Evolutionary conservation across 1,139 yeast species (phyloP).

Genomic region (Yamadazyma epiphylla): DNA sequence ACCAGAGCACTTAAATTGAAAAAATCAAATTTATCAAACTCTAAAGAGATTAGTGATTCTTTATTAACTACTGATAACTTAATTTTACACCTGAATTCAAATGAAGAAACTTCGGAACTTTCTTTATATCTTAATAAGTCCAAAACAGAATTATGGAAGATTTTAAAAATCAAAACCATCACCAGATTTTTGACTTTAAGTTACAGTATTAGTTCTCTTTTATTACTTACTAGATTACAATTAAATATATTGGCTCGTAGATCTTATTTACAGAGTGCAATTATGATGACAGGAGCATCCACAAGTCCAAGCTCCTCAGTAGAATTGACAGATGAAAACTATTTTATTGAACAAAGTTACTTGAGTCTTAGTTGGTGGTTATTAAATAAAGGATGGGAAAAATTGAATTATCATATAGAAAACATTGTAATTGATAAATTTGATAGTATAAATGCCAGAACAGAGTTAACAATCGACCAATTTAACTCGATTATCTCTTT

Average conservation of each 20-base stretch:
- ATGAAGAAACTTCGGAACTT: conserved; percentile 20
- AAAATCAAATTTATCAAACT: conserved; percentile 23
- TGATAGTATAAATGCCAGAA: conserved; percentile 63
- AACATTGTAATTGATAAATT: conserved; percentile 59
- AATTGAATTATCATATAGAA: conserved; percentile 52
- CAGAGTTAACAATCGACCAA: conserved; percentile 61
- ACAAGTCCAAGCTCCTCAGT: conserved; percentile 14
- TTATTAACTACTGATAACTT: conserved; percentile 40
- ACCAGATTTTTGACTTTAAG: conserved; percentile 70
- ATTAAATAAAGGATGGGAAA: conserved; percentile 78
- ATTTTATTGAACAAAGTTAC: conserved; percentile 74
- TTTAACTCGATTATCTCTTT: conserved; percentile 32
- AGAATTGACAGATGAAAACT: conserved; percentile 21
- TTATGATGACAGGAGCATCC: conserved; percentile 54
- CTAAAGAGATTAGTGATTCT: conserved; percentile 22
- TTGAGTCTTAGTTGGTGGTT: conserved; percentile 94
- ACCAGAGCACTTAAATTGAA: conserved; percentile 68
- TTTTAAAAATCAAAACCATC: conserved; percentile 70
- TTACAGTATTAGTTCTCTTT: conserved; percentile 65
- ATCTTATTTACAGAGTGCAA: conserved; percentile 77
- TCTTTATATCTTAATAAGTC: conserved; percentile 38
- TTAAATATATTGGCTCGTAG: conserved; percentile 84
- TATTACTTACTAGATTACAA: conserved; percentile 78
- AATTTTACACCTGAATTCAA: conserved; percentile 28
- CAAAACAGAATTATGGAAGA: conserved; percentile 83